Evolutionary conservation across 169 alveolate genomes (phyloP).

Genomic region (Toxoplasma gondii): DNA sequence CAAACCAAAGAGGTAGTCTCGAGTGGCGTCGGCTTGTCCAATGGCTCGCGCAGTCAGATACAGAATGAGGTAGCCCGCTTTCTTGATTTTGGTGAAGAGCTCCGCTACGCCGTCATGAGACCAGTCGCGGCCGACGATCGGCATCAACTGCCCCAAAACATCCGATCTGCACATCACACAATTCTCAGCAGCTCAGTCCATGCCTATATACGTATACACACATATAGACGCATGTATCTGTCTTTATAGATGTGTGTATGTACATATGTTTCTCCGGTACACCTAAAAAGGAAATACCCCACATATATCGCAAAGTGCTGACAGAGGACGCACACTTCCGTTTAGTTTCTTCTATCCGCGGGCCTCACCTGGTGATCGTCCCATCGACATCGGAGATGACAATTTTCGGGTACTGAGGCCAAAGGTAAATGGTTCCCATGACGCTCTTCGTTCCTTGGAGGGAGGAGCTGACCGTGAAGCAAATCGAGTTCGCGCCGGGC

Average conservation of each 20-base stretch:
- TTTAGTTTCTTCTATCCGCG: not conserved
- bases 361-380: slow-evolving; percentile 86
- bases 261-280: too few relatives aligned
- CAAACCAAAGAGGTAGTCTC: slow-evolving; percentile 90
- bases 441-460: slow-evolving; percentile 92
- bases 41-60: slow-evolving; percentile 98
- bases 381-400: slow-evolving; percentile 99
- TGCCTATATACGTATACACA: not conserved
- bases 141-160: slow-evolving; percentile 96
- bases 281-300: too few relatives aligned
- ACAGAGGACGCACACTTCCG: not conserved
- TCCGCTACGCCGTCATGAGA: slow-evolving; percentile 96
- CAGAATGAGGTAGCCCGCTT: slow-evolving; percentile 95
- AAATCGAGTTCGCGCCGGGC: slow-evolving; percentile 89
- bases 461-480: slow-evolving; percentile 88
- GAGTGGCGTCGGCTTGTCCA: slow-evolving; percentile 95
- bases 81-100: slow-evolving; percentile 87
- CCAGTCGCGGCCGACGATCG: slow-evolving; percentile 98
- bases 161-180: slow-evolving; percentile 83
- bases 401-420: slow-evolving; percentile 92
- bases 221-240: not conserved
- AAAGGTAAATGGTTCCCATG: slow-evolving; percentile 90
- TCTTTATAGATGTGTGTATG: not conserved
- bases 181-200: not conserved
- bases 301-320: too few relatives aligned